phyloP scores from a whole-genome alignment of 345 rosid genomes.

The Euphorbia pulcherrima region DNA sequence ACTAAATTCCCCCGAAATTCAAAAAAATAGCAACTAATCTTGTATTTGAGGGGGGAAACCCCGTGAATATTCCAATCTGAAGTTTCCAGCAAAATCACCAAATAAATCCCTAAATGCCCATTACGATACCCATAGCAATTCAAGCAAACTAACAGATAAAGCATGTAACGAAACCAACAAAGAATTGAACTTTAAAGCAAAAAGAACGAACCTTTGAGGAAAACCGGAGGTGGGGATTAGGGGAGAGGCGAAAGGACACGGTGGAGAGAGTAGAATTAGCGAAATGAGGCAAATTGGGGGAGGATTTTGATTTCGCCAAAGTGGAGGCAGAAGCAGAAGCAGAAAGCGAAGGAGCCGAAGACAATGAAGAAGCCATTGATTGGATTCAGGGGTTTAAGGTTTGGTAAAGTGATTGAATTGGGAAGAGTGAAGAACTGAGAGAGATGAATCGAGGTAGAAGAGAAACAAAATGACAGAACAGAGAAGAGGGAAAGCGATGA shows the following conservation, averaged over 20 bases:
- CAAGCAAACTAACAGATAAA: neutral
- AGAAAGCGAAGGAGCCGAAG: slow-evolving; percentile 44
- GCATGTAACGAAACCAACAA: neutral
- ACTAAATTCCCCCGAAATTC: too few relatives aligned
- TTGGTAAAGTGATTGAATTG: neutral
- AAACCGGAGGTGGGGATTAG: slow-evolving; percentile 40
- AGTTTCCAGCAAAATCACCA: too few relatives aligned
- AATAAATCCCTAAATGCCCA: too few relatives aligned
- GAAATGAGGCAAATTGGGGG: slow-evolving; percentile 28
- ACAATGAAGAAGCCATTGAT: too few relatives aligned
- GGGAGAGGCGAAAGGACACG: slow-evolving; percentile 45
- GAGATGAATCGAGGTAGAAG: neutral
- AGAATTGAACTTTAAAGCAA: neutral
- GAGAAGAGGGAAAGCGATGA: slow-evolving; percentile 10
- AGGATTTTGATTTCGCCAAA: slow-evolving; percentile 29
- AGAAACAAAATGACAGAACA: too few relatives aligned
- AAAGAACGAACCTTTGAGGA: slow-evolving; percentile 44
- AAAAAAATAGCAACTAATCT: too few relatives aligned
- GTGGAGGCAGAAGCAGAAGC: slow-evolving; percentile 43
- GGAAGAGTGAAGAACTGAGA: neutral
- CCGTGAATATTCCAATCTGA: too few relatives aligned
- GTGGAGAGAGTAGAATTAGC: slow-evolving; percentile 20
- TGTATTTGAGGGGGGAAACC: too few relatives aligned
- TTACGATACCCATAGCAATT: too few relatives aligned
- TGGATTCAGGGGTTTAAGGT: slow-evolving; percentile 2